Evolutionary conservation across 2,329 filamentous ascomycete species (phyloP), one percentile per base, ranked within the genome.

Genomic region (Colletotrichum ledebouriae): DNA sequence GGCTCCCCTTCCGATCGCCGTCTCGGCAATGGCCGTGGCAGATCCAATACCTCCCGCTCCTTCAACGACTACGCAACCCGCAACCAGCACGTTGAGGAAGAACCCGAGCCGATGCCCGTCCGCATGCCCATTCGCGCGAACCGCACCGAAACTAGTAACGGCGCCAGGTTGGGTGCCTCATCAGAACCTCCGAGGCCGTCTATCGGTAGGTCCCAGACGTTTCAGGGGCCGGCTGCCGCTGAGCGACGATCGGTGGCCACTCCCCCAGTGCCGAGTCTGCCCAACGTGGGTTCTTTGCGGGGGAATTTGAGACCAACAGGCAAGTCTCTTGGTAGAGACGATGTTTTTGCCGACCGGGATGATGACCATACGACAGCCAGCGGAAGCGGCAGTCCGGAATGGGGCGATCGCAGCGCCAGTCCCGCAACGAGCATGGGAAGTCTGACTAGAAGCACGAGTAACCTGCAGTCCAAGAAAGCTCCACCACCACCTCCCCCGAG

Each of bases 391-490:
- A 87, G 85, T 41, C 84, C 84, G 0, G 82, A 85, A 61, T 85
- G 82, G 77, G 80, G 78, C 20, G 82, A 85, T 52, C 82, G 84
- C 62, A 84, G 84, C 72, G 79, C 85, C 64, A 88, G 86, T 72
- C 86, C 86, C 0, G 84, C 86, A 2, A 88, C 86, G 1, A 88
- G 86, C 75, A 83, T 85, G 64, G 85, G 84, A 67, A 87, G 86
- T 34, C 73, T 87, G 52, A 86, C 80, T 71, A 79, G 83, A 52
- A 86, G 79, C 62, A 77, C 82, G 42, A 76, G 71, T 15, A 72
- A 63, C 25, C 58, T 70, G 2, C 79, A 66, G 17, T 61, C 59
- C 3, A 78, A 79, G 73, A 83, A 83, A 68, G 80, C 78, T 0
- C 82, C 82, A 4, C 83, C 82, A 7, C 83, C 83, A 47, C 82